These are phyloP conservation scores for Rubia balearica DNA, from an alignment of 305 asterid species.

Conservation along the genomic window DNA sequence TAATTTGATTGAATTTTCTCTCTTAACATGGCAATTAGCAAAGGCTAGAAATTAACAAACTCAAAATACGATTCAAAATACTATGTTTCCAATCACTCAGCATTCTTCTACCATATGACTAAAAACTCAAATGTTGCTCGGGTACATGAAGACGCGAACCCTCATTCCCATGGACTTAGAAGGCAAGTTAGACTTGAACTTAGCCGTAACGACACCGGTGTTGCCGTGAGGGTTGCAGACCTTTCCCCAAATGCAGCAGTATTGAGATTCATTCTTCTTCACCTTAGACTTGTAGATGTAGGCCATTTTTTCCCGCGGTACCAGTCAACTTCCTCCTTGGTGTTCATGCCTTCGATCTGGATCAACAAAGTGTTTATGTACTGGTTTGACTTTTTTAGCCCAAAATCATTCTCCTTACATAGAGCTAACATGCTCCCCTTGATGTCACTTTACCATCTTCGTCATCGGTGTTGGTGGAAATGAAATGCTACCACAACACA, in stretches of 20 bases:
- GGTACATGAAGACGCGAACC: slow-evolving; percentile 80
- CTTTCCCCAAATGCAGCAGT: slow-evolving; percentile 93
- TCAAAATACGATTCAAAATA: not conserved
- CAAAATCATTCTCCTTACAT: slow-evolving; percentile 14
- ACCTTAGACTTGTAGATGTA: slow-evolving; percentile 90
- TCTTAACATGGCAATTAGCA: not conserved
- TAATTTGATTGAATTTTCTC: not conserved
- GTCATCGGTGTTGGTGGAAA: not conserved
- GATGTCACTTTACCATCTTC: slow-evolving; percentile 56
- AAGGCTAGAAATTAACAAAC: not conserved
- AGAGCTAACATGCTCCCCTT: slow-evolving; percentile 63
- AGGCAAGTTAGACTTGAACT: slow-evolving; percentile 74
- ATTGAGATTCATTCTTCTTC: slow-evolving; percentile 72
- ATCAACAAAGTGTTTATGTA: slow-evolving; percentile 78
- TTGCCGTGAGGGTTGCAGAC: slow-evolving; percentile 81
- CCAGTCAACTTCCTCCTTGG: slow-evolving; percentile 85
- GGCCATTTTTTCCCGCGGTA: slow-evolving; percentile 75
- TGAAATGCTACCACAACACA: not conserved
- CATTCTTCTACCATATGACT: slow-evolving; percentile 6
- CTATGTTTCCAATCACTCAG: slow-evolving; percentile 16
- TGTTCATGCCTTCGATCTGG: slow-evolving; percentile 88
- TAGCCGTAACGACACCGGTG: slow-evolving; percentile 76
- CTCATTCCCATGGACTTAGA: slow-evolving; percentile 80
- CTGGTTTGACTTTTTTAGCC: slow-evolving; percentile 56
- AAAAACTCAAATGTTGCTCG: slow-evolving; percentile 61